Base-by-base conservation (phyloP, 148 eudicot species). In the Drosera capensis region DNA sequence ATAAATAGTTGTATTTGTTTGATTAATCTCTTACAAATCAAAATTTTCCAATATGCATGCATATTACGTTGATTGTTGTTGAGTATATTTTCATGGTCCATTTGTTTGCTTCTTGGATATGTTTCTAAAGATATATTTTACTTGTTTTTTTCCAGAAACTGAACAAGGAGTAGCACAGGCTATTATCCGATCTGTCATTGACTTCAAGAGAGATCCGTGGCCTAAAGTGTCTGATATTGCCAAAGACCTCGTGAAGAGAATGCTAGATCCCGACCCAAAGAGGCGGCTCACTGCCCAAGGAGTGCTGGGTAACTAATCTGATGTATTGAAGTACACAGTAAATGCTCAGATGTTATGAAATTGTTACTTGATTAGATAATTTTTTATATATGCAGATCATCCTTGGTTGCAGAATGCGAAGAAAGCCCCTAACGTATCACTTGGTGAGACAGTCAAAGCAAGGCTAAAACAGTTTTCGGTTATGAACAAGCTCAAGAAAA, bases 401-500 rank as follows among this genome's bases (percentile, higher is more conserved):
- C 38, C 38, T 9, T 34, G 38, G 38, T 34, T 34, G 38, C 38
- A 34, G 13, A 34, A 34, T 11, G 38, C 38, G n/a, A 34, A 34
- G 38, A 34, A 34, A 34, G 38, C 38, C n/a, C 38, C 38, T 15
- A 34, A 34, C 14, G 38, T 34, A 4, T 34, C 38, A 9, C 38
- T 34, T 34, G 38, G 38, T 11, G 38, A 34, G 14, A 34, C 38
- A 9, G 38, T 34, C 38, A 34, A 34, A 34, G 38, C 38, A 34
- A 34, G 14, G 38, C 14, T 34, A 34, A 34, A 34, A 15, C 38
- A 34, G 38, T 34, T 34, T 34, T 34, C 38, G n/a, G 3, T 34
- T 13, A 34, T 34, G 38, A 34, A 34, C 38, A 34, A 34, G n/a
- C 38, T 34, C 38, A 34, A 34, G 38, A 34, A 34, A 34, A 34